Evolutionary conservation across 257 asterid species (phyloP).

Genomic region (Solanum chiquidenum): DNA sequence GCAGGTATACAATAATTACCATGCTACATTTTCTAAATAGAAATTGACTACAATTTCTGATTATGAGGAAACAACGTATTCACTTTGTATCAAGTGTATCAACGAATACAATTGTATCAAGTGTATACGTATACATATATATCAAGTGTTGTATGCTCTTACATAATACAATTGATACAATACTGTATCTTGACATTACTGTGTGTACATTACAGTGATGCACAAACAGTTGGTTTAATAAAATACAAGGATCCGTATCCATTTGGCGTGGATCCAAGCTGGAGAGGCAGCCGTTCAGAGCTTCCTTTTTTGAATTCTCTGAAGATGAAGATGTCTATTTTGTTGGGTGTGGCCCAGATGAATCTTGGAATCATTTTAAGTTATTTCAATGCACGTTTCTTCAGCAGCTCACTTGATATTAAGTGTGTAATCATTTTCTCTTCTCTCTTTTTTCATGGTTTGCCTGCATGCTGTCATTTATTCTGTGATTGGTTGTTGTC

Average conservation of each 20-base stretch:
- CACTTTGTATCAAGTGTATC: not conserved
- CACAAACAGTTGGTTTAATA: constrained; percentile 4
- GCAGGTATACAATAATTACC: constrained; percentile 51
- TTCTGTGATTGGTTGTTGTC: constrained; percentile 6
- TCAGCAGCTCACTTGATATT: constrained; percentile 5
- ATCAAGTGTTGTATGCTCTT: not conserved
- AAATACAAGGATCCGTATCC: constrained; percentile 7
- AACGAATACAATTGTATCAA: not conserved
- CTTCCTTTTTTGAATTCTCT: constrained; percentile 13
- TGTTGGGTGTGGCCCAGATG: constrained; percentile 13
- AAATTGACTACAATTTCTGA: not conserved
- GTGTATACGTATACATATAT: not conserved
- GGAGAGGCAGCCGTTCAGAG: constrained; percentile 14
- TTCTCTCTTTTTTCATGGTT: not conserved
- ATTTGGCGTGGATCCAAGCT: constrained; percentile 13
- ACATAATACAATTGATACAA: not conserved
- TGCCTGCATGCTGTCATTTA: constrained; percentile 9
- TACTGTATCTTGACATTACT: not conserved
- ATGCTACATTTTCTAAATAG: not conserved
- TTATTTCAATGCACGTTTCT: constrained; percentile 9
- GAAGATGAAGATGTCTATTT: constrained; percentile 16
- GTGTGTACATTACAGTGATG: constrained; percentile 5
- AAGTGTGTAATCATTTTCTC: constrained; percentile 3
- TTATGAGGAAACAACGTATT: not conserved
- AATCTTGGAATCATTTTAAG: constrained; percentile 7